phyloP scores from a whole-genome alignment of 139 green algal species.

The Bryopsis sp. region DNA sequence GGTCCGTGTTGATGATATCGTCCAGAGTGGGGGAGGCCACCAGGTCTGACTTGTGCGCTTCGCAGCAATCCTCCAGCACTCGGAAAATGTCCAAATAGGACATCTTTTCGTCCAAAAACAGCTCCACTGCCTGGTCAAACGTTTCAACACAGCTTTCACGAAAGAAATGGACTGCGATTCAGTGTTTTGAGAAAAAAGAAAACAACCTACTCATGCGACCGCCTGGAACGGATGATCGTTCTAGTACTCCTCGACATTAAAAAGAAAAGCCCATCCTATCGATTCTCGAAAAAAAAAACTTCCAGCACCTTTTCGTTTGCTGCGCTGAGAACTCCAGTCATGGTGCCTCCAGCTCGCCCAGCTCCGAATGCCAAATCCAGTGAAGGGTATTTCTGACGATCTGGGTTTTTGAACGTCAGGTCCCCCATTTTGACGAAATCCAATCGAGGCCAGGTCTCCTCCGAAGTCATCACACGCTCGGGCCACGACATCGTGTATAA shows the following conservation, averaged over 20 bases:
- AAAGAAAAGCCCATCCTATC: neutral
- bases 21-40: constrained; percentile 65
- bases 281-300: neutral
- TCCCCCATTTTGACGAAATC: constrained; percentile 89
- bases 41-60: constrained; percentile 76
- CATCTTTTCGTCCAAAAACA: constrained; percentile 91
- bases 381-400: constrained; percentile 92
- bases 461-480: constrained; percentile 66
- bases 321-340: constrained; percentile 94
- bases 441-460: constrained; percentile 85
- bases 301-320: constrained; percentile 86
- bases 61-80: constrained; percentile 85
- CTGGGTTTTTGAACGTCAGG: constrained; percentile 84
- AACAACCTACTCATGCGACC: too few relatives aligned
- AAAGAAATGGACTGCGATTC: too few relatives aligned
- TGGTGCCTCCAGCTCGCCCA: constrained; percentile 88
- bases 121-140: constrained; percentile 74
- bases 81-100: constrained; percentile 91
- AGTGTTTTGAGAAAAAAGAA: too few relatives aligned
- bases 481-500: constrained; percentile 98
- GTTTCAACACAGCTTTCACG: too few relatives aligned
- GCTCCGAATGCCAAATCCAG: constrained; percentile 92
- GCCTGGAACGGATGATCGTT: too few relatives aligned
- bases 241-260: too few relatives aligned
- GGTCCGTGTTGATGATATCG: constrained; percentile 92